These are phyloP conservation scores for Xylariaceae sp. DNA, from an alignment of 2,329 filamentous ascomycete species.

Conservation along the genomic window DNA sequence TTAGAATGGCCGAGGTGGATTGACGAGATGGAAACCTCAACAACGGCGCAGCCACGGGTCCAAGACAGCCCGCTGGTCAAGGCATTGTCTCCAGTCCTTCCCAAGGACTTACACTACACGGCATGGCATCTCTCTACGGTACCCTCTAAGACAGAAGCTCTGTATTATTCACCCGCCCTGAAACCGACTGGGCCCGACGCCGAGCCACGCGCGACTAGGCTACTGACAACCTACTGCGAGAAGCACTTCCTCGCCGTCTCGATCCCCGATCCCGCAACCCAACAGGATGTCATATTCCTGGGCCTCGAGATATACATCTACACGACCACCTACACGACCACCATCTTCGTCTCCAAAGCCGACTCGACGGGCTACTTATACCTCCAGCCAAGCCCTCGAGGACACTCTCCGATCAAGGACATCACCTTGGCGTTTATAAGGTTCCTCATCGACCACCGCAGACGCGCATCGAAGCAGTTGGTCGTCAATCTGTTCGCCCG, in stretches of 20 bases:
- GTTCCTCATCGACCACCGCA: conserved; percentile 64
- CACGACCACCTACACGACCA: conserved; percentile 72
- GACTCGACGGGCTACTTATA: conserved; percentile 89
- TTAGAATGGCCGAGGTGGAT: too few relatives aligned
- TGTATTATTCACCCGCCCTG: conserved; percentile 74
- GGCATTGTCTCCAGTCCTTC: conserved; percentile 46
- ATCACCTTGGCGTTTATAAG: conserved; percentile 71
- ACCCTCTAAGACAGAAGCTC: conserved; percentile 64
- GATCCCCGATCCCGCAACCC: conserved; percentile 31
- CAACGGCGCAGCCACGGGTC: conserved; percentile 6
- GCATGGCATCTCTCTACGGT: conserved; percentile 86
- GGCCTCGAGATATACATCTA: conserved; percentile 87
- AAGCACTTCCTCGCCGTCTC: conserved; percentile 65
- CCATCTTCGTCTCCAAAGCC: conserved; percentile 91
- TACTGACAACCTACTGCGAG: conserved; percentile 66
- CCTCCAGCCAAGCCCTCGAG: conserved; percentile 56
- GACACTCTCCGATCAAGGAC: conserved; percentile 68
- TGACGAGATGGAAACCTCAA: conserved; percentile 15
- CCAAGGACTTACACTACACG: conserved; percentile 53
- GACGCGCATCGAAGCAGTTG: conserved; percentile 59
- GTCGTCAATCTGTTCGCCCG: conserved; percentile 88
- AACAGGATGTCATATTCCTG: conserved; percentile 61
- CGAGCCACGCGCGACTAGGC: conserved; percentile 33
- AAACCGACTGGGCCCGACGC: conserved; percentile 3
- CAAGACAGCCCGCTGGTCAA: conserved; percentile 31